phyloP scores from a whole-genome alignment of 352 stramenopile species.

The Phytophthora fragariae region DNA sequence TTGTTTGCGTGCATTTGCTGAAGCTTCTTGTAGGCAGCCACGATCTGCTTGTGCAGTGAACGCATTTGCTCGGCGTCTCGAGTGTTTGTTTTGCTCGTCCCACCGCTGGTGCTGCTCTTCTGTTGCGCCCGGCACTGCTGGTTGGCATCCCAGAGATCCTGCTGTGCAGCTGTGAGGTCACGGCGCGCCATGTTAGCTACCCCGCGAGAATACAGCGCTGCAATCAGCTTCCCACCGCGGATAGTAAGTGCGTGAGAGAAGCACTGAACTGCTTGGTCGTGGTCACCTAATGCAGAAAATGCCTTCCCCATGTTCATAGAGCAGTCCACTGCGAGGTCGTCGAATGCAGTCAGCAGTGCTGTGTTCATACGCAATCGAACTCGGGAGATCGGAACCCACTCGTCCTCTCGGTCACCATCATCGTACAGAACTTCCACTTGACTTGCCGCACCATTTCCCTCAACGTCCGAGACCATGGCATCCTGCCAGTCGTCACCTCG shows the following conservation, averaged over 20 bases:
- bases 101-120: conserved; percentile 44
- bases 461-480: conserved; percentile 76
- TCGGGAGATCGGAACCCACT: conserved; percentile 52
- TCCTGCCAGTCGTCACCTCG: conserved; percentile 40
- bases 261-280: conserved; percentile 65
- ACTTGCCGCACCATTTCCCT: conserved; percentile 38
- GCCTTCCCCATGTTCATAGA: conserved; percentile 88
- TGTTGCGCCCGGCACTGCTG: conserved; percentile 58
- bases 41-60: conserved; percentile 56
- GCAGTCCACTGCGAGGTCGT: conserved; percentile 66
- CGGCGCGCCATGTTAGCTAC: conserved; percentile 70
- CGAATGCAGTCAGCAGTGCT: conserved; percentile 53
- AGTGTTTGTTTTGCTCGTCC: conserved; percentile 46
- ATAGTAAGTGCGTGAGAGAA: conserved; percentile 62
- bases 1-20: conserved; percentile 76
- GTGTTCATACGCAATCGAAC: conserved; percentile 71
- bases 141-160: conserved; percentile 77
- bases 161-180: conserved; percentile 63
- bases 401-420: conserved; percentile 52
- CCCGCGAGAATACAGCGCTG: conserved; percentile 76
- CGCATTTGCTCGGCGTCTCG: conserved; percentile 45
- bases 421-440: conserved; percentile 79
- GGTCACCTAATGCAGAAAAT: conserved; percentile 59
- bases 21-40: conserved; percentile 75
- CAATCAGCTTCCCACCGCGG: conserved; percentile 51